Evolutionary conservation across 148 eudicot genomes (phyloP).

Genomic region (Fagopyrum esculentum): DNA sequence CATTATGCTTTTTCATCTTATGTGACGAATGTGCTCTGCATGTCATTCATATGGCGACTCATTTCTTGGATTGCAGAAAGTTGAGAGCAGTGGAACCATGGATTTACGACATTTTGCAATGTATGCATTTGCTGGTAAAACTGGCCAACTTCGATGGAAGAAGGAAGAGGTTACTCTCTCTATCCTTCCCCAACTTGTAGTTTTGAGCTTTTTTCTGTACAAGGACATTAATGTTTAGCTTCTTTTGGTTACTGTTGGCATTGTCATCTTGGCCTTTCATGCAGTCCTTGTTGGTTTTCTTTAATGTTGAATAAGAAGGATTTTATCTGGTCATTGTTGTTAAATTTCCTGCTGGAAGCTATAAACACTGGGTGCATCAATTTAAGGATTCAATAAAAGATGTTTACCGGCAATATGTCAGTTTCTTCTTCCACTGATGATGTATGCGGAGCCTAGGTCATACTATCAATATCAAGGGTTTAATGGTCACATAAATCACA

Average conservation of each 20-base stretch:
- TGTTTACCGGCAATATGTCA: background rate
- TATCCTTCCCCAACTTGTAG: background rate
- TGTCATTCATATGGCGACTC: background rate
- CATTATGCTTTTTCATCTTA: background rate
- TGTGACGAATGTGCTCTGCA: background rate
- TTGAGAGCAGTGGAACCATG: conserved; percentile 56
- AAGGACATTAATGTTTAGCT: background rate
- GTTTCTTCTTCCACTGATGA: background rate
- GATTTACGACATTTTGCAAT: conserved; percentile 96
- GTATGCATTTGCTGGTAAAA: conserved; percentile 89
- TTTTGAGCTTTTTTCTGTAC: background rate
- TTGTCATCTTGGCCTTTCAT: background rate
- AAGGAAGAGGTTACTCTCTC: conserved; percentile 60
- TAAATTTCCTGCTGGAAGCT: conserved; percentile 4
- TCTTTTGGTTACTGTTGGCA: background rate
- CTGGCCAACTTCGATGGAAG: conserved; percentile 82
- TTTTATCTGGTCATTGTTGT: background rate
- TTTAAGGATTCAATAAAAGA: background rate
- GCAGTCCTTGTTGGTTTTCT: background rate
- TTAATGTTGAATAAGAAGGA: background rate
- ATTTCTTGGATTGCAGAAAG: conserved; percentile 28
- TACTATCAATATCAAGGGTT: background rate
- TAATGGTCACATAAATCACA: background rate
- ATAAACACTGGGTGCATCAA: background rate
- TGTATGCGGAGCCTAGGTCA: background rate